Conservation (phyloP, 1,284 basidiomycete species). For the Ganoderma multipileum region DNA sequence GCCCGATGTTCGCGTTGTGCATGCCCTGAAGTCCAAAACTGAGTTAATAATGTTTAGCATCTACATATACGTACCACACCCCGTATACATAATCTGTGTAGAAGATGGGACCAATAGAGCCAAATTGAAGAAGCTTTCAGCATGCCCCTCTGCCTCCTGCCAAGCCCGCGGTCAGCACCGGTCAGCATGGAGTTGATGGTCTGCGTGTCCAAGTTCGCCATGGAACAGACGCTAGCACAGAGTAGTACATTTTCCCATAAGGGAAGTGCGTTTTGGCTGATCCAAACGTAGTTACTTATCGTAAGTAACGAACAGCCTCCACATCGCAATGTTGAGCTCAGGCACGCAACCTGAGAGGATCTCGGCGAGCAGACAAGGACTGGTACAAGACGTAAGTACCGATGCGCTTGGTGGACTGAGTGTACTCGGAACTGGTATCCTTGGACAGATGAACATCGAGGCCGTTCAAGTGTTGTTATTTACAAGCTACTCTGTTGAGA, state of each 20-base stretch:
- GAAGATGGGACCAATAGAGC: not conserved
- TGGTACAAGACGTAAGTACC: too few relatives aligned
- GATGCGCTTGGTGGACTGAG: too few relatives aligned
- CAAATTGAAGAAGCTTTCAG: not conserved
- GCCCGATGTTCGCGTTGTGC: not conserved
- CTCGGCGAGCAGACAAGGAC: too few relatives aligned
- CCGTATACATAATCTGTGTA: not conserved
- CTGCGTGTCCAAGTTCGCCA: too few relatives aligned
- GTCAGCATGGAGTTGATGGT: not conserved
- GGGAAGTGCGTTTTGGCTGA: too few relatives aligned
- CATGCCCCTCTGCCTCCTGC: not conserved
- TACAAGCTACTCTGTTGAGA: not conserved
- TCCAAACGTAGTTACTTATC: too few relatives aligned
- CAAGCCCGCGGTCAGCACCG: not conserved
- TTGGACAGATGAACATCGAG: not conserved
- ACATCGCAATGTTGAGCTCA: too few relatives aligned
- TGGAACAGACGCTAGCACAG: too few relatives aligned
- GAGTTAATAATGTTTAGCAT: not conserved
- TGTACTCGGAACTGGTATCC: too few relatives aligned
- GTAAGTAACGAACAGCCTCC: too few relatives aligned
- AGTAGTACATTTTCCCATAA: too few relatives aligned
- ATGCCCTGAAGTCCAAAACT: not conserved
- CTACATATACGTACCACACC: not conserved
- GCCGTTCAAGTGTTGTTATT: not conserved
- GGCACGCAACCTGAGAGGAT: too few relatives aligned